Base-by-base conservation (phyloP, 2,329 filamentous ascomycete genomes). In the Exutisphaerella laricina region DNA sequence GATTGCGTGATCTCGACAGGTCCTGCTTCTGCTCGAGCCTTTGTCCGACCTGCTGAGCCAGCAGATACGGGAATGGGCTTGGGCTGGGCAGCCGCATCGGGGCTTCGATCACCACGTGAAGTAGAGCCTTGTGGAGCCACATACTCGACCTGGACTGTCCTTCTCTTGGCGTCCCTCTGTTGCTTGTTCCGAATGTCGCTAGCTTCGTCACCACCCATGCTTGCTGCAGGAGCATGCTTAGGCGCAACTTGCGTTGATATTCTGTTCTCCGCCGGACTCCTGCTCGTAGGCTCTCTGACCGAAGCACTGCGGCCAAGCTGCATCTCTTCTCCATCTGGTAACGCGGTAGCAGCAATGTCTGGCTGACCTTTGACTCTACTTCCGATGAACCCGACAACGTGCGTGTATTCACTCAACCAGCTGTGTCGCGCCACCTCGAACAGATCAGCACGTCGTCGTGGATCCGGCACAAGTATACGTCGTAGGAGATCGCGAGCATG, bases 381-480 rank as follows among this genome's bases (percentile, higher is more conserved):
- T 16, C 92, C 97, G 60, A 98, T 96, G 64, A 96, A 89, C 59
- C 89, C 87, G 36, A 98, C 90, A 36, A 97, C 84, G 62, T 94
- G 87, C n/a, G 89, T 85, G 62, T 92, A 98, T 62, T 97, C 92
- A 68, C 85, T 94, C 53, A 98, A 70, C 92, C 92, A 98, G 69
- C 92, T 98, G 68, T 98, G 92, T 39, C 92, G 81, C 34, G 92
- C 92, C 31, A 98, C 92, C 64, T 98, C 92, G 58, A 98, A 98
- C 33, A 98, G 70, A 63, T 98, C 92, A 37, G 92, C 92, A 61
- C 92, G 82, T 68, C 94, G 94, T 52, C 92, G 79, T 39, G 92
- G 92, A 64, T 97, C 92, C 4, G 92, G 90, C 0, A 98, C 92
- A 31, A 98, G 76, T 47, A 98, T 98, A 40, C 92, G 82, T 48